Evolutionary conservation across 2,329 filamentous ascomycete species (phyloP), one percentile per base, ranked within the genome.

Genomic region (Leptographium wingfieldii): DNA sequence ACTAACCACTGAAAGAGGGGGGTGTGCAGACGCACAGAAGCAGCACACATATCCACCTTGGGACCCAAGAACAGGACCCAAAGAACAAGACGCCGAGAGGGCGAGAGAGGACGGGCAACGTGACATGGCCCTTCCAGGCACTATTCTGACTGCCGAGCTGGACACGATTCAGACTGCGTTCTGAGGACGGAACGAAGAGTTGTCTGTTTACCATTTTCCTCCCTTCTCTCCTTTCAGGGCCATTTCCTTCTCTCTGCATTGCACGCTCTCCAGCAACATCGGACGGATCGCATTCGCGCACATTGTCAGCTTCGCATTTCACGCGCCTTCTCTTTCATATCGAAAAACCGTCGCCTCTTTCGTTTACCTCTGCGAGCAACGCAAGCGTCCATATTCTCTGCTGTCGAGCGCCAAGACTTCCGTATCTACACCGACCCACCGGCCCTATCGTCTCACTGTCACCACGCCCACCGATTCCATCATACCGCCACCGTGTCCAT

Each of bases 401-500:
- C 43, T n/a, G 43, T 19, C 43, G 43, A 16, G 14, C 43, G 43
- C 43, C 19, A 9, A n/a, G 7, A 2, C 19, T 19, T n/a, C 16
- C 43, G 19, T 19, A 19, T 46, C 43, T n/a, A n/a, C 53, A 16
- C 11, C 31, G 16, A 25, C 53, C n/a, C 31, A 22, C 29, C 53
- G 14, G 27, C 4, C 29, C 29, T 35, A 12, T 27, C 48, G 25
- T 25, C 4, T 51, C 48, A 19, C 11, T 14, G 31, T 59, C 57
- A 12, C n/a, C 46, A 46, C 38, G 7, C 40, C 19, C 38, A 19
- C 12, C 10, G 19, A 4, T 9, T 35, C 55, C 14, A 22, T 10
- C 22, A 5, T 31, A 48, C 27, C 33, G 16, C 59, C 29, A 68
- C 67, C 66, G 69, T 70, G 66, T 68, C 67, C 65, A 77, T 77